A percentile compares a stretch with the other conserved stretches of the same genome.
Conservation (phyloP, 2,329 filamentous ascomycete genomes). For the Sclerotinia spermophila region DNA sequence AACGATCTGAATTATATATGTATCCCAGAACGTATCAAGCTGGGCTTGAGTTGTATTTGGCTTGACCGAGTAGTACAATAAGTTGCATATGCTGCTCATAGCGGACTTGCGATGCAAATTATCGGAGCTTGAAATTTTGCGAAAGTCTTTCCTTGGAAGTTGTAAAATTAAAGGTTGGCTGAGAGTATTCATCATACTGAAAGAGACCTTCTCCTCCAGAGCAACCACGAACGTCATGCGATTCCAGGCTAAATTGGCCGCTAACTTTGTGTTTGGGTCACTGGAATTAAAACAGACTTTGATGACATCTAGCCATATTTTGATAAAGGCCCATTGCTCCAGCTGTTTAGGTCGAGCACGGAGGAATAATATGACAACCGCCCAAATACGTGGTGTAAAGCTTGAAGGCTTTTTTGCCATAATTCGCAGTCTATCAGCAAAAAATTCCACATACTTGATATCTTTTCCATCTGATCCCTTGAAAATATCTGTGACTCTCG, state of each 20-base stretch:
- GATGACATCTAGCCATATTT: slow-evolving; percentile 72
- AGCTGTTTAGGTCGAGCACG: slow-evolving; percentile 56
- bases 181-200: slow-evolving; percentile 58
- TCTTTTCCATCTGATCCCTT: slow-evolving; percentile 39
- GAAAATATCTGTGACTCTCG: slow-evolving; percentile 62
- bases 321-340: slow-evolving; percentile 67
- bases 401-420: slow-evolving; percentile 65
- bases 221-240: slow-evolving; percentile 73
- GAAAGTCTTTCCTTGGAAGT: slow-evolving; percentile 56
- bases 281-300: slow-evolving; percentile 80
- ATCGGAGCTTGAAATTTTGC: slow-evolving; percentile 45
- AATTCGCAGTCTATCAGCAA: slow-evolving; percentile 61
- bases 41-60: slow-evolving; percentile 64
- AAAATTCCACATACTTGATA: slow-evolving; percentile 62
- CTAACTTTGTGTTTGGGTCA: slow-evolving; percentile 65
- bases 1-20: slow-evolving; percentile 65
- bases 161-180: slow-evolving; percentile 66
- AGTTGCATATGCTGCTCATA: slow-evolving; percentile 69
- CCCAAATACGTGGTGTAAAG: slow-evolving; percentile 84
- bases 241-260: slow-evolving; percentile 84
- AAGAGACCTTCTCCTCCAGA: slow-evolving; percentile 54
- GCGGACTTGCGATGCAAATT: slow-evolving; percentile 55
- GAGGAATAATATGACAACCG: slow-evolving; percentile 73
- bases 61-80: slow-evolving; percentile 79
- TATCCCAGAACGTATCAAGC: slow-evolving; percentile 74